Evolutionary conservation across 208 protist genomes (phyloP).

Genomic region (Trypanosoma platydactyli): DNA sequence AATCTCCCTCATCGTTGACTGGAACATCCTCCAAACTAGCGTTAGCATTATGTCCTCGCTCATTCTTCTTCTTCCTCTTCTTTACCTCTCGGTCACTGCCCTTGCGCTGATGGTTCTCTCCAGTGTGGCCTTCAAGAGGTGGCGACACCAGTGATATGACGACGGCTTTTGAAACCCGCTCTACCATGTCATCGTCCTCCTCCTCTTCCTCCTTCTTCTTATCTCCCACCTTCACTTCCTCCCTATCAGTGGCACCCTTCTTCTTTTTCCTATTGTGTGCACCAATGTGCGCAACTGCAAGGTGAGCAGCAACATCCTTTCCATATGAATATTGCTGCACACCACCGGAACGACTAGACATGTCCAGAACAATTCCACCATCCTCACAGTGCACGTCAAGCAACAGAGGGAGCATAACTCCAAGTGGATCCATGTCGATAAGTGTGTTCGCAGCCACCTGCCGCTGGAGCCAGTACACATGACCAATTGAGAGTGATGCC

Average conservation of each 20-base stretch:
- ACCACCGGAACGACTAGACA: constrained; percentile 22
- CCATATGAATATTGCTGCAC: constrained; percentile 11
- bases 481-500: constrained; percentile 46
- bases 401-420: constrained; percentile 27
- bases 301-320: constrained; percentile 23
- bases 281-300: background rate
- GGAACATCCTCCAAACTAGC: constrained; percentile 7
- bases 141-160: constrained; percentile 17
- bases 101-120: background rate
- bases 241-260: background rate
- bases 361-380: constrained; percentile 26
- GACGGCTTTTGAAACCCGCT: background rate
- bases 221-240: background rate
- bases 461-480: constrained; percentile 83
- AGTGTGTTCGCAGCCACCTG: constrained; percentile 63
- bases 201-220: too few species aligned
- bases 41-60: background rate
- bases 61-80: background rate
- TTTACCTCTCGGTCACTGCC: too few species aligned
- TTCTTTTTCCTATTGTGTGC: too few species aligned
- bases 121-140: background rate
- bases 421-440: constrained; percentile 53
- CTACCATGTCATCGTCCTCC: too few species aligned
- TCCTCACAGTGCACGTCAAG: background rate
- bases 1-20: background rate